Conservation (phyloP, 768 basidiomycete species). For the Astraeus odoratus region DNA sequence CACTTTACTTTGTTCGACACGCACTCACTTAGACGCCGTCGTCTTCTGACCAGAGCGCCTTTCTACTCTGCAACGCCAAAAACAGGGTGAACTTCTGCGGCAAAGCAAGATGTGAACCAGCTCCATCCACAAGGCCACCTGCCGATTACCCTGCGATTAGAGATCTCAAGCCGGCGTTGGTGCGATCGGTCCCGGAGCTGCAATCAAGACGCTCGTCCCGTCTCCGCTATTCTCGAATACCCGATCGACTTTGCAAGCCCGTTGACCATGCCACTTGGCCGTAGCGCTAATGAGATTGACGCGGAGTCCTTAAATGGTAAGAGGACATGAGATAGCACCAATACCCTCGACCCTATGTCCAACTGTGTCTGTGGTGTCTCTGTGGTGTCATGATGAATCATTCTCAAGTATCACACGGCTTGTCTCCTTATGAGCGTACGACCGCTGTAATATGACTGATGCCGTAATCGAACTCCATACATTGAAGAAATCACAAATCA, state of each 20-base stretch:
- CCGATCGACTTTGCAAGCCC: slow-evolving; percentile 37
- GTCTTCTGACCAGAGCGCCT: slow-evolving; percentile 26
- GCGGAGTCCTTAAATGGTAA: not conserved
- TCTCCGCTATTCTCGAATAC: slow-evolving; percentile 39
- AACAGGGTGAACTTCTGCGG: slow-evolving; percentile 6
- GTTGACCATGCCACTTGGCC: slow-evolving; percentile 11
- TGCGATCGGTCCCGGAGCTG: slow-evolving; percentile 2
- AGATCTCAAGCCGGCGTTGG: slow-evolving; percentile 6
- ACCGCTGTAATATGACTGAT: too few species aligned
- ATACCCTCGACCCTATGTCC: not conserved
- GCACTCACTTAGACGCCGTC: slow-evolving; percentile 1
- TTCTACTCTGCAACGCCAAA: slow-evolving; percentile 29
- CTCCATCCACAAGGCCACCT: not conserved
- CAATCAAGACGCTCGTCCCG: slow-evolving; percentile 5
- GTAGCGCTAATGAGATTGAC: slow-evolving; percentile 9
- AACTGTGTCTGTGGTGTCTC: too few species aligned
- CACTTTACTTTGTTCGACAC: not conserved
- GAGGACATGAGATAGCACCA: too few species aligned
- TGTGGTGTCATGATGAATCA: too few species aligned
- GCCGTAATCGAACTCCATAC: too few species aligned
- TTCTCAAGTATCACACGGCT: too few species aligned
- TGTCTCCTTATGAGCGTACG: too few species aligned
- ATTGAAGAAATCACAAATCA: too few species aligned
- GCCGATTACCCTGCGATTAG: not conserved
- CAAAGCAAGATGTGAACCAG: not conserved